Evolutionary conservation across 2,329 filamentous ascomycete species (phyloP), one percentile per base, ranked within the genome.

Genomic region (Decorospora gaudefroyi): DNA sequence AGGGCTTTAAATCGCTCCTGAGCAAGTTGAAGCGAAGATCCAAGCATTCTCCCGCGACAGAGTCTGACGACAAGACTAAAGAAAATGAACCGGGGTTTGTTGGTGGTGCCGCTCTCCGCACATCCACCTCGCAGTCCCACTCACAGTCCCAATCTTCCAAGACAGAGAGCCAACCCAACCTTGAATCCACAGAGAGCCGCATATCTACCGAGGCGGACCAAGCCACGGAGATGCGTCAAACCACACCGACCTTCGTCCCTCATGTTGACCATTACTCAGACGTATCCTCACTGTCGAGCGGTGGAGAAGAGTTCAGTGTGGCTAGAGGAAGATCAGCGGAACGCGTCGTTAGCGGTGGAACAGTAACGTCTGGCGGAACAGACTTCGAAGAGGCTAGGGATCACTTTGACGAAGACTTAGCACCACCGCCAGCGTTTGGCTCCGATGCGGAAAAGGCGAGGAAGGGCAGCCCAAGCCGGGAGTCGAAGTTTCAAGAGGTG

Each of bases 301-400:
- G 54, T 13, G 52, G 47, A n/a, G 49, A 50, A 12, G 36, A 23
- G 10, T 29, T 34, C 12, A 31, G 28, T 12, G 15, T 26, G 35
- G 28, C 31, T 3, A 45, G 67, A 46, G 59, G 62, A n/a, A 57
- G 65, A 9, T 49, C 49, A 12, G 42, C 54, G 26, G 44, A 59
- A 35, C 55, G 62, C 7, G 50, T 57, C 13, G 39, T 42, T 7
- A 66, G 53, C 23, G 55, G 54, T 2, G 59, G 70, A n/a, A 66
- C 69, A 30, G 71, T 65, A 18, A 68, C 51, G 26, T 65, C 57
- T 25, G 68, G 62, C 13, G 65, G 75, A 17, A 61, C 76, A 4
- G 76, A 79, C 29, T 76, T 78, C 40, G 78, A 82, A 43, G 79
- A 82, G 64, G 76, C 74, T 7, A 71, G 71, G 46, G 76, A 79